Conservation (phyloP, 2,329 filamentous ascomycete genomes). For the Eutypa lata region DNA sequence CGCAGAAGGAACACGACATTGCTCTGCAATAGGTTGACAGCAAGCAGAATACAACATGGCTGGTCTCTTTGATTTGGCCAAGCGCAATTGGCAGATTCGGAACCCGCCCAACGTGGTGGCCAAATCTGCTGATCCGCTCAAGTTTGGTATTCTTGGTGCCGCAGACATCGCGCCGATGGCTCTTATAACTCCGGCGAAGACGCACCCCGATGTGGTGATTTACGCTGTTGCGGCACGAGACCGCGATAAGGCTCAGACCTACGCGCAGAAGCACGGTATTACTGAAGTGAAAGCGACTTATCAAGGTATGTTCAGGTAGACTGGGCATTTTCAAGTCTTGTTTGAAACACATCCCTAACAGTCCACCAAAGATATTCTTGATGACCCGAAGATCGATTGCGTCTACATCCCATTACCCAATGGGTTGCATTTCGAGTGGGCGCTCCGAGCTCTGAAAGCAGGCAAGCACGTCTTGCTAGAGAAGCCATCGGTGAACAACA, state of each 20-base stretch:
- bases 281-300: slow-evolving; percentile 47
- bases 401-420: slow-evolving; percentile 50
- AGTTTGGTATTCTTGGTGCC: slow-evolving; percentile 40
- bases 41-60: slow-evolving; percentile 11
- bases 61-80: slow-evolving; percentile 13
- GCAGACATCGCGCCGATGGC: slow-evolving; percentile 37
- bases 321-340: not conserved
- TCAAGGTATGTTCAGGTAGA: slow-evolving; percentile 33
- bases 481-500: slow-evolving; percentile 48
- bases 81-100: slow-evolving; percentile 20
- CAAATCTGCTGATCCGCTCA: slow-evolving; percentile 24
- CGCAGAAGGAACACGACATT: too few relatives aligned
- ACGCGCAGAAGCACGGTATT: slow-evolving; percentile 49
- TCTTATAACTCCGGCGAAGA: slow-evolving; percentile 46
- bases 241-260: slow-evolving; percentile 41
- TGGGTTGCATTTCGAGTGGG: slow-evolving; percentile 43
- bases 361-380: slow-evolving; percentile 28
- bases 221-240: slow-evolving; percentile 52
- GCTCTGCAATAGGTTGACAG: too few relatives aligned
- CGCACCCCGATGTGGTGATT: slow-evolving; percentile 52
- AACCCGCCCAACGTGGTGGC: slow-evolving; percentile 13
- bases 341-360: not conserved
- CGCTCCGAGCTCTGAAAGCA: slow-evolving; percentile 41
- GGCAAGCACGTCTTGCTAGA: slow-evolving; percentile 56
- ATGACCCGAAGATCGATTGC: slow-evolving; percentile 41